A percentile compares a stretch with the other conserved stretches of the same genome.
These are phyloP conservation scores for Pneumocystis jirovecii DNA, from an alignment of 1,139 yeast species.

Conservation along the genomic window DNA sequence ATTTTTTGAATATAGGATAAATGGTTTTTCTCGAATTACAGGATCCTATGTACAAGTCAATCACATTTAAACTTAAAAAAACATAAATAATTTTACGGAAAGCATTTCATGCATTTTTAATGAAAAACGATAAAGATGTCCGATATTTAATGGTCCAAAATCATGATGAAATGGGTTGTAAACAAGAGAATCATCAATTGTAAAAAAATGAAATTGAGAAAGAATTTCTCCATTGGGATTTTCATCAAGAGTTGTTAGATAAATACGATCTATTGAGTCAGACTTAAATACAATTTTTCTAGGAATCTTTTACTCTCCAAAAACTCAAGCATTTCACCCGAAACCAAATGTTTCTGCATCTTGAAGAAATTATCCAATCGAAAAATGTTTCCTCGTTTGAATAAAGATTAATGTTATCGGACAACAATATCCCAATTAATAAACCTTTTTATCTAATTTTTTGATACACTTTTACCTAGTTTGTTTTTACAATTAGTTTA, in stretches of 20 bases:
- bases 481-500: neutral
- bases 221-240: conserved; percentile 60
- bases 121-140: conserved; percentile 86
- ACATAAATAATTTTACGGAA: conserved; percentile 1
- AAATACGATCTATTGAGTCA: conserved; percentile 46
- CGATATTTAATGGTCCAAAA: conserved; percentile 90
- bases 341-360: neutral
- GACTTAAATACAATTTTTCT: neutral
- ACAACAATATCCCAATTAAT: neutral
- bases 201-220: conserved; percentile 46
- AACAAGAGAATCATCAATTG: conserved; percentile 81
- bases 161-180: conserved; percentile 89
- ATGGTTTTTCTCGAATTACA: conserved; percentile 70
- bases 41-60: conserved; percentile 28
- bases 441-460: neutral
- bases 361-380: neutral
- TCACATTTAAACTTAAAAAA: neutral
- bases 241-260: conserved; percentile 76
- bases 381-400: neutral
- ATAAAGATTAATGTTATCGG: neutral
- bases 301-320: conserved; percentile 7
- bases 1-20: conserved; percentile 74
- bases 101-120: conserved; percentile 82
- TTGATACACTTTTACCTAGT: neutral
- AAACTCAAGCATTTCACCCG: conserved; percentile 12